Base-by-base conservation (phyloP, 2,329 filamentous ascomycete genomes). In the Alternaria gansuensis region DNA sequence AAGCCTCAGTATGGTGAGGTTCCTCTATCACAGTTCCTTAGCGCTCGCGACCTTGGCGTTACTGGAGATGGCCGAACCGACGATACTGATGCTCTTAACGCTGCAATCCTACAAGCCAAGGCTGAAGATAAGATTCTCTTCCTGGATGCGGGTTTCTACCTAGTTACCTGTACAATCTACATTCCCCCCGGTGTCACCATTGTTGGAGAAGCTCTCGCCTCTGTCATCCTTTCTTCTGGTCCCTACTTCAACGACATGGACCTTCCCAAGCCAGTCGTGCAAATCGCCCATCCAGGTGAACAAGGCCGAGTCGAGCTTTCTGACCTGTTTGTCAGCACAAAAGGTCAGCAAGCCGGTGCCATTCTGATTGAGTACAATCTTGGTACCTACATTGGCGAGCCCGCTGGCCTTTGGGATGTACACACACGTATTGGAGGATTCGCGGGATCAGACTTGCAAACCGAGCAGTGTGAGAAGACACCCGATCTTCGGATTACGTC, bases 51-150 rank as follows among this genome's bases (percentile, higher is more conserved):
- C 53, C 75, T 78, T 49, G 81, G 78, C 49, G 92, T 91, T 69
- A 90, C 87, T 77, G 93, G 93, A 69, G 92, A 98, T 73, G 94
- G 93, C 37, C 77, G 89, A 88, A n/a, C 72, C 3, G 94, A 97
- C 69, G 93, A 97, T 67, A 96, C 93, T 3, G 85, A 83, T 3
- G 89, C 88, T 6, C 88, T 95, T 67, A 92, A 96, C 75, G 84
- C 85, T 54, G 82, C 92, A 36, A 85, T 96, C 60, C 80, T 93
- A 76, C 84, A 79, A 54, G 86, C 84, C 23, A 83, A 82, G 21
- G 69, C 83, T 0, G 85, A 86, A 63, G 78, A 83, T 57, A 74
- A 73, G 53, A 78, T 87, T 23, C 77, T 87, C 3, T 86, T 84
- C 73, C 82, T 87, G 62, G 84, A 87, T 65, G 83, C 85, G 36